Evolutionary conservation across 352 stramenopile species (phyloP).

Genomic region (Phytophthora melonis): DNA sequence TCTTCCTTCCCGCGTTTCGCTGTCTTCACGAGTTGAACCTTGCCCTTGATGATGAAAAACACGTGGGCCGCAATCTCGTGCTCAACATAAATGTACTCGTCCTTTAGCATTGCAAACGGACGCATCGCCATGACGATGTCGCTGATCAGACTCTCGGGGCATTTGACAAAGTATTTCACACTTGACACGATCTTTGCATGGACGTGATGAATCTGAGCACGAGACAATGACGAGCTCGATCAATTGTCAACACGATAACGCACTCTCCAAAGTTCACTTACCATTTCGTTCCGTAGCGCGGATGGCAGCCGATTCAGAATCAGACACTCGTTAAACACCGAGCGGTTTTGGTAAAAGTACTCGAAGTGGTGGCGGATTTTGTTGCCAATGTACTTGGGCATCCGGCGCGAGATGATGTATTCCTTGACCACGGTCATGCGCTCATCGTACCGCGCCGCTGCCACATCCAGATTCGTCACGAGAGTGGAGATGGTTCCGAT

Average conservation of each 20-base stretch:
- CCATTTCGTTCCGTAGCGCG: slow-evolving; percentile 86
- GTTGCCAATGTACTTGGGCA: slow-evolving; percentile 79
- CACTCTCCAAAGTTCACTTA: slow-evolving; percentile 14
- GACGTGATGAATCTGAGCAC: slow-evolving; percentile 73
- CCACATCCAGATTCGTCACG: slow-evolving; percentile 83
- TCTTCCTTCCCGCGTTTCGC: slow-evolving; percentile 54
- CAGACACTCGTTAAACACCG: slow-evolving; percentile 79
- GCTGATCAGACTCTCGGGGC: slow-evolving; percentile 83
- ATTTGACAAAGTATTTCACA: slow-evolving; percentile 78
- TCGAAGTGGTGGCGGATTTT: slow-evolving; percentile 84
- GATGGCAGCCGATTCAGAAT: slow-evolving; percentile 77
- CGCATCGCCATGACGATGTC: slow-evolving; percentile 87
- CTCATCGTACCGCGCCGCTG: slow-evolving; percentile 76
- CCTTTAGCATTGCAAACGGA: slow-evolving; percentile 77
- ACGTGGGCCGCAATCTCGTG: slow-evolving; percentile 88
- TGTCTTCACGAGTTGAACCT: slow-evolving; percentile 71
- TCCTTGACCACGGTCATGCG: slow-evolving; percentile 88
- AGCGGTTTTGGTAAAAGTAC: slow-evolving; percentile 89
- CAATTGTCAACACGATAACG: neutral
- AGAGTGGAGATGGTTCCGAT: slow-evolving; percentile 86
- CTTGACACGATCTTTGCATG: slow-evolving; percentile 74
- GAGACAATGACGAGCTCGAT: slow-evolving; percentile 1
- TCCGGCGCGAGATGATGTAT: slow-evolving; percentile 83
- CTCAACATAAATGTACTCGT: slow-evolving; percentile 84
- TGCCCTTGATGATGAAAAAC: slow-evolving; percentile 86